These are phyloP conservation scores for Aspergillus diversus DNA, from an alignment of 495 filamentous ascomycete genomes.

Conservation along the genomic window DNA sequence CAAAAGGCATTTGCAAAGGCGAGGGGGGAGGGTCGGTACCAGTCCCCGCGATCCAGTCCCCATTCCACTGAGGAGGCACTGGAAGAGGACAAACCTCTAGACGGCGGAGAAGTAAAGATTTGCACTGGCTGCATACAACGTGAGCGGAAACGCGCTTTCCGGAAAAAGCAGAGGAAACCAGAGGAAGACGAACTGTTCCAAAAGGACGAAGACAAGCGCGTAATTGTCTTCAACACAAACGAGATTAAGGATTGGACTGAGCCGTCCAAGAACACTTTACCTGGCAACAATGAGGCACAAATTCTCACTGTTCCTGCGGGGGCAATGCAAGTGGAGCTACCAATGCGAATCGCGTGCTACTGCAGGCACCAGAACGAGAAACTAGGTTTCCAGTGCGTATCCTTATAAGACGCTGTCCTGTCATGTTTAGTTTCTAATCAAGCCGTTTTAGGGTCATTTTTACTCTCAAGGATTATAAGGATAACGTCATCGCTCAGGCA, in stretches of 20 bases:
- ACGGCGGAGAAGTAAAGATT: slow-evolving; percentile 84
- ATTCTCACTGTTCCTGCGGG: slow-evolving; percentile 55
- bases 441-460: slow-evolving; percentile 70
- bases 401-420: not conserved
- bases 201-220: slow-evolving; percentile 73
- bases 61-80: slow-evolving; percentile 34
- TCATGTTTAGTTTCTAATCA: not conserved
- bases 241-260: slow-evolving; percentile 86
- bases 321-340: slow-evolving; percentile 74
- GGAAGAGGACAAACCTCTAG: slow-evolving; percentile 71
- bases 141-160: slow-evolving; percentile 81
- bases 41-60: slow-evolving; percentile 34
- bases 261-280: slow-evolving; percentile 45
- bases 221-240: slow-evolving; percentile 92
- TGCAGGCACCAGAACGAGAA: slow-evolving; percentile 94
- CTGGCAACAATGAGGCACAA: slow-evolving; percentile 32
- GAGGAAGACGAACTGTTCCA: slow-evolving; percentile 83
- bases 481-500: slow-evolving; percentile 77
- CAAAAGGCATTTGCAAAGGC: slow-evolving; percentile 71
- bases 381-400: slow-evolving; percentile 72
- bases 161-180: slow-evolving; percentile 86
- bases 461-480: slow-evolving; percentile 79
- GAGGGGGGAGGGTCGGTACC: slow-evolving; percentile 39
- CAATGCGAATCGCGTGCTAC: slow-evolving; percentile 98
- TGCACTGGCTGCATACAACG: slow-evolving; percentile 81